phyloP scores from a whole-genome alignment of 306 rosid species.

The Betula pendula region DNA sequence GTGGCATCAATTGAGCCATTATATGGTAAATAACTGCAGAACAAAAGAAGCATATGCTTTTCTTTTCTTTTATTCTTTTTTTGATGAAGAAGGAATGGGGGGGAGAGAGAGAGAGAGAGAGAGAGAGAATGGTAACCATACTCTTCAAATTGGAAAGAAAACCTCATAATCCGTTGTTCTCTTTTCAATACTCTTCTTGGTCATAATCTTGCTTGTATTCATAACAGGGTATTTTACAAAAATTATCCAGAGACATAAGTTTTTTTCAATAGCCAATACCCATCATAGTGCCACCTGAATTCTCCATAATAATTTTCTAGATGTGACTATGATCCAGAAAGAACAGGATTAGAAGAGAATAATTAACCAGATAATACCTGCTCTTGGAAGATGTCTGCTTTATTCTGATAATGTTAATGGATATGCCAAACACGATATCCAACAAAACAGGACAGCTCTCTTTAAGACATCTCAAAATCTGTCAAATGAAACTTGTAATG shows the following conservation, averaged over 20 bases:
- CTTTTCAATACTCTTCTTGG: neutral
- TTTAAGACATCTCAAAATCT: conserved; percentile 51
- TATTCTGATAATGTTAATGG: conserved; percentile 64
- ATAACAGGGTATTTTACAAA: neutral
- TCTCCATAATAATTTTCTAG: neutral
- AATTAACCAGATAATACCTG: conserved; percentile 47
- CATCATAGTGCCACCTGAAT: neutral
- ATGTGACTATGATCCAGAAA: conserved; percentile 21
- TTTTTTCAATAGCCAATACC: neutral
- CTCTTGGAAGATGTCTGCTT: conserved; percentile 47
- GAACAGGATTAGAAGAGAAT: conserved; percentile 18
- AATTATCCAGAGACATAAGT: neutral
- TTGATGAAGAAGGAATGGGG: too few relatives aligned
- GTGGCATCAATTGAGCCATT: neutral
- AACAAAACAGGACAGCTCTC: conserved; percentile 50
- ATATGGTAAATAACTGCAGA: neutral
- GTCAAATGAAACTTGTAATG: conserved; percentile 17
- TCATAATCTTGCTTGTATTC: neutral
- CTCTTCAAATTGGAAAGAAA: neutral
- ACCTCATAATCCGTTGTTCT: neutral
- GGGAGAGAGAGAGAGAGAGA: too few relatives aligned
- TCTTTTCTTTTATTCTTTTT: too few relatives aligned
- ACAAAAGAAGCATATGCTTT: neutral
- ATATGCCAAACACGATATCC: conserved; percentile 61
- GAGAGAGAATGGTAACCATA: neutral